Conservation (phyloP, 495 filamentous ascomycete genomes). For the Aspergillus taichungensis region DNA sequence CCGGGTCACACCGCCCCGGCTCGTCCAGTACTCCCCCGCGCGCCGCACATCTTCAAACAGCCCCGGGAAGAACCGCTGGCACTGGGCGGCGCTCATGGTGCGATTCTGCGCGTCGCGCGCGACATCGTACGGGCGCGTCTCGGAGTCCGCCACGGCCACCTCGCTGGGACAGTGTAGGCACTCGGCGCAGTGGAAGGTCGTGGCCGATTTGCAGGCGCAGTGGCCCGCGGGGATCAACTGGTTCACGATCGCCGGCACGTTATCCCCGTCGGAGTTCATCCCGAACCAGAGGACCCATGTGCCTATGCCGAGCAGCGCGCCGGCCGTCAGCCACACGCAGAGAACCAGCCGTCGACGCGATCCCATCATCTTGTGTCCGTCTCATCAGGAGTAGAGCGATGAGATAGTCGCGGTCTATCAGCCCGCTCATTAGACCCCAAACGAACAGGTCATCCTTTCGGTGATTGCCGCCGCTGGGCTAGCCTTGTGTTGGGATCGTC, state of each 20-base stretch:
- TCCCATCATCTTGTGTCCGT: too few species aligned
- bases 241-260: conserved; percentile 28
- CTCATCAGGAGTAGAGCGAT: too few species aligned
- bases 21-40: conserved; percentile 24
- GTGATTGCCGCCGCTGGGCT: too few species aligned
- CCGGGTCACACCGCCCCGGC: conserved; percentile 17
- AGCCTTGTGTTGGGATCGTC: too few species aligned
- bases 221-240: conserved; percentile 35
- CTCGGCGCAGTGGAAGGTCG: conserved; percentile 33
- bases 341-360: too few species aligned
- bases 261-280: conserved; percentile 31
- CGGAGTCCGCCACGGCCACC: conserved; percentile 7
- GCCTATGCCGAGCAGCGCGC: neutral
- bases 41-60: conserved; percentile 38
- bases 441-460: too few species aligned
- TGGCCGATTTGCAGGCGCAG: conserved; percentile 32
- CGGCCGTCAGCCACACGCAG: too few species aligned
- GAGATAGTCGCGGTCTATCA: too few species aligned
- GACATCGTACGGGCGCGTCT: conserved; percentile 18
- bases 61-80: conserved; percentile 35
- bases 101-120: conserved; percentile 30
- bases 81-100: conserved; percentile 27
- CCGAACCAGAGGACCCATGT: conserved; percentile 29
- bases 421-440: too few species aligned
- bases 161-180: conserved; percentile 24